Evolutionary conservation across 78 protist species (phyloP).

Genomic region (Dictyostelium purpureum): DNA sequence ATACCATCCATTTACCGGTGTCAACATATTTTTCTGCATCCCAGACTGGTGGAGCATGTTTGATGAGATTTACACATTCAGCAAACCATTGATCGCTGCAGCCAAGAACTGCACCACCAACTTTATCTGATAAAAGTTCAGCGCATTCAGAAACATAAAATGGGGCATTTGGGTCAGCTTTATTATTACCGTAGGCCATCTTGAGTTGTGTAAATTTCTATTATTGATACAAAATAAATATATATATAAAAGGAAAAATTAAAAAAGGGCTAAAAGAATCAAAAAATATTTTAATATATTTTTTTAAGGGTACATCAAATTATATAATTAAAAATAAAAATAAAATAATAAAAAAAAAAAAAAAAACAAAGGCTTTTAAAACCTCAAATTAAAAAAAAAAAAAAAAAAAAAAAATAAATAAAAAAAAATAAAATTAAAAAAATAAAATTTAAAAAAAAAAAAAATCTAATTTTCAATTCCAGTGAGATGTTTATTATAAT

Average conservation of each 20-base stretch:
- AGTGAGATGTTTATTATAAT: too few relatives aligned
- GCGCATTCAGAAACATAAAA: slow-evolving; percentile 23
- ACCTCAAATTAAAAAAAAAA: not conserved
- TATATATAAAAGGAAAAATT: not conserved
- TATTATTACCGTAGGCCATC: not conserved
- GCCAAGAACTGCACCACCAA: slow-evolving; percentile 52
- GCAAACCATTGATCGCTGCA: slow-evolving; percentile 78
- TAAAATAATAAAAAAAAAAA: not conserved
- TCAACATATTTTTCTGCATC: slow-evolving; percentile 63
- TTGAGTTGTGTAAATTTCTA: not conserved
- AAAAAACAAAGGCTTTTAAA: not conserved
- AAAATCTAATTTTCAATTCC: too few relatives aligned
- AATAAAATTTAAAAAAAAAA: not conserved
- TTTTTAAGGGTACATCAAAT: too few relatives aligned
- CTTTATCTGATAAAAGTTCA: slow-evolving; percentile 60
- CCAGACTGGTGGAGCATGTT: slow-evolving; percentile 33
- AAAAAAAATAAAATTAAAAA: not conserved
- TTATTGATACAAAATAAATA: not conserved
- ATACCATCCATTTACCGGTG: slow-evolving; percentile 78
- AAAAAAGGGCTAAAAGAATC: not conserved
- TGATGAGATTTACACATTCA: slow-evolving; percentile 63
- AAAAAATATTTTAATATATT: not conserved
- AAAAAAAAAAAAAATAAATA: not conserved
- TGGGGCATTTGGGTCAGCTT: slow-evolving; percentile 9
- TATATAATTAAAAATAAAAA: not conserved